Evolutionary conservation across 192 early-diverging fungal species (phyloP).

Genomic region (Tieghemiomyces parasiticus): DNA sequence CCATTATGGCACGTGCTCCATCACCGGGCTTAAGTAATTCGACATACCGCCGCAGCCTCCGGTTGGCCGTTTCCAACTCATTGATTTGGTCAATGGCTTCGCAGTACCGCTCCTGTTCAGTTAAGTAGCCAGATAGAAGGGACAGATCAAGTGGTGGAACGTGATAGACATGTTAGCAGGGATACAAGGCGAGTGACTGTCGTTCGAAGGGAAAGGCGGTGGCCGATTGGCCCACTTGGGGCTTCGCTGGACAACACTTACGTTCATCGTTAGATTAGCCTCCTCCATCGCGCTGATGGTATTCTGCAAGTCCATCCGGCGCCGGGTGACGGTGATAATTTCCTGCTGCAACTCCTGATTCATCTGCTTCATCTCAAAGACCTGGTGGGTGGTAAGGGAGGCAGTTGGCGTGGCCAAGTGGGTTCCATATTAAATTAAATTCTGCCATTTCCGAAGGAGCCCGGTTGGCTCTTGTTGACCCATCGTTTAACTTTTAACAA

Average conservation of each 20-base stretch:
- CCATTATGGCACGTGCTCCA: too few species aligned
- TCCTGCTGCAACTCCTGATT: not conserved
- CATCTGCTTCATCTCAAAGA: not conserved
- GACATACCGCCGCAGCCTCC: not conserved
- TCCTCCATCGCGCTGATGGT: not conserved
- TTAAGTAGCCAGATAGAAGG: not conserved
- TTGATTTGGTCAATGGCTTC: not conserved
- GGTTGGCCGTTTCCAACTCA: not conserved
- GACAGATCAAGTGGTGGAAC: not conserved
- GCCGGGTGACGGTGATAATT: not conserved
- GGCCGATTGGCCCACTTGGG: too few species aligned
- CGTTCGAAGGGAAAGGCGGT: too few species aligned
- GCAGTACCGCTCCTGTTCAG: not conserved
- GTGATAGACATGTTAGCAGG: too few species aligned
- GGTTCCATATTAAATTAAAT: not conserved
- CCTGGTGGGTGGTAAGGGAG: not conserved
- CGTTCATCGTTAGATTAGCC: not conserved
- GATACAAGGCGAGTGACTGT: too few species aligned
- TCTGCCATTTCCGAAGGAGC: not conserved
- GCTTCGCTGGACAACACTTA: too few species aligned
- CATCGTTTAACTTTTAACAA: not conserved
- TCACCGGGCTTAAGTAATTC: too few species aligned
- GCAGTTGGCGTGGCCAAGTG: not conserved
- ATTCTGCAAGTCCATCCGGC: not conserved
- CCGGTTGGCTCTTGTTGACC: not conserved